Conservation (phyloP, 331 rosid species). For the Saraca asoca region DNA sequence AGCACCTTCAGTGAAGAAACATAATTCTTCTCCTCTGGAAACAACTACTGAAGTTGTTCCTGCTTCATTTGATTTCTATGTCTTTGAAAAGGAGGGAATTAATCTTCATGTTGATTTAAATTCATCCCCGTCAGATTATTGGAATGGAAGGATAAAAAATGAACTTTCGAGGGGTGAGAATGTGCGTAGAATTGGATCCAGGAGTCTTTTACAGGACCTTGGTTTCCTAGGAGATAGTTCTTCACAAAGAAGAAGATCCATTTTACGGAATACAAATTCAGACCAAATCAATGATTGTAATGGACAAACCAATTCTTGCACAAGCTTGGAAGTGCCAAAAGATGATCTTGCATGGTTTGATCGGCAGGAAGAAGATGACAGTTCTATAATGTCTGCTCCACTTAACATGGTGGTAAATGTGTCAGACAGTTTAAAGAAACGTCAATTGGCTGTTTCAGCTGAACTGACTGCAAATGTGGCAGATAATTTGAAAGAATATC, state of each 20-base stretch:
- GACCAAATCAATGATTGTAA: slow-evolving; percentile 34
- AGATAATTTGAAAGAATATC: slow-evolving; percentile 28
- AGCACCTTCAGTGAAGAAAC: slow-evolving; percentile 39
- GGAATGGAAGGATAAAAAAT: slow-evolving; percentile 55
- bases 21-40: slow-evolving; percentile 43
- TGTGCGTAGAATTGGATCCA: slow-evolving; percentile 36
- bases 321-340: slow-evolving; percentile 26
- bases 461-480: slow-evolving; percentile 16
- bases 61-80: slow-evolving; percentile 61
- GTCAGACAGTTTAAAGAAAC: slow-evolving; percentile 25
- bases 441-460: not conserved
- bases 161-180: slow-evolving; percentile 54
- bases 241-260: slow-evolving; percentile 41
- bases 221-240: slow-evolving; percentile 41
- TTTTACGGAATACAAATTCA: slow-evolving; percentile 36
- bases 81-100: slow-evolving; percentile 69
- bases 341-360: slow-evolving; percentile 29
- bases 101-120: slow-evolving; percentile 66
- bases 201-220: slow-evolving; percentile 51
- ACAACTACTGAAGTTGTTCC: slow-evolving; percentile 42
- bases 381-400: slow-evolving; percentile 21
- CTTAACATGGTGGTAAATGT: slow-evolving; percentile 18
- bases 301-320: slow-evolving; percentile 36
- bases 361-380: slow-evolving; percentile 27
- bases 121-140: slow-evolving; percentile 60